Percentiles rank a stretch among this genome's conserved stretches.
Evolutionary conservation across 2,329 filamentous ascomycete genomes (phyloP).

Genomic region (Colletotrichum gigasporum): DNA sequence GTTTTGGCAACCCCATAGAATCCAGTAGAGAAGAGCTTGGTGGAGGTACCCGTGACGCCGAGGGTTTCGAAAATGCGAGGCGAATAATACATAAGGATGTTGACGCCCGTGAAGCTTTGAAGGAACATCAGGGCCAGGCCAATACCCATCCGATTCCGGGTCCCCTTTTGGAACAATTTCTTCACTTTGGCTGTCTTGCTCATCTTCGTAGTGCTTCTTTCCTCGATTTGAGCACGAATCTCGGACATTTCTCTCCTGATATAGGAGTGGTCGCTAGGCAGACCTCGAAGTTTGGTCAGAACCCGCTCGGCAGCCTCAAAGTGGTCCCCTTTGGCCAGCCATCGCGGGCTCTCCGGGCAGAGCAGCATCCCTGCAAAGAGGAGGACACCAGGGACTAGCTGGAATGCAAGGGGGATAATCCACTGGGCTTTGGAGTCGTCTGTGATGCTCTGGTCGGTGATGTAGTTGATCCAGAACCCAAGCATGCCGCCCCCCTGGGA

Average conservation of each 20-base stretch:
- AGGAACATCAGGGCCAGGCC: constrained; percentile 52
- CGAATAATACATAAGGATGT: constrained; percentile 51
- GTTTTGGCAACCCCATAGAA: constrained; percentile 51
- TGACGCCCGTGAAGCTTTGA: constrained; percentile 44
- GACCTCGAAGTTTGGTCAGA: constrained; percentile 48
- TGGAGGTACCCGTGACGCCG: constrained; percentile 41
- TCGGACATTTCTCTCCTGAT: constrained; percentile 58
- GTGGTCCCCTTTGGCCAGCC: constrained; percentile 43
- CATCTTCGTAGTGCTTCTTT: constrained; percentile 51
- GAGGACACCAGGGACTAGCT: constrained; percentile 48
- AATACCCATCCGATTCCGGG: constrained; percentile 54
- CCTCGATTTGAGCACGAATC: constrained; percentile 62
- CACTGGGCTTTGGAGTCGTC: constrained; percentile 43
- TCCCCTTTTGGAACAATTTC: constrained; percentile 33
- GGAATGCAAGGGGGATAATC: constrained; percentile 53
- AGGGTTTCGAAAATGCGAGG: constrained; percentile 46
- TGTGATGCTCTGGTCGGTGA: neutral
- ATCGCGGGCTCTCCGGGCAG: constrained; percentile 48
- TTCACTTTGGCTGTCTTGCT: constrained; percentile 30
- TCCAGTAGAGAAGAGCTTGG: constrained; percentile 47
- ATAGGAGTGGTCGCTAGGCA: constrained; percentile 47
- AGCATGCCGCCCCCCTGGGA: constrained; percentile 59
- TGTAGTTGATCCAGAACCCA: constrained; percentile 50
- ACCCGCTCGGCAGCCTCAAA: constrained; percentile 48
- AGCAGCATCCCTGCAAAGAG: constrained; percentile 45